Evolutionary conservation across 192 early-diverging fungal genomes (phyloP).

Genomic region (Lunasporangiospora selenospora): DNA sequence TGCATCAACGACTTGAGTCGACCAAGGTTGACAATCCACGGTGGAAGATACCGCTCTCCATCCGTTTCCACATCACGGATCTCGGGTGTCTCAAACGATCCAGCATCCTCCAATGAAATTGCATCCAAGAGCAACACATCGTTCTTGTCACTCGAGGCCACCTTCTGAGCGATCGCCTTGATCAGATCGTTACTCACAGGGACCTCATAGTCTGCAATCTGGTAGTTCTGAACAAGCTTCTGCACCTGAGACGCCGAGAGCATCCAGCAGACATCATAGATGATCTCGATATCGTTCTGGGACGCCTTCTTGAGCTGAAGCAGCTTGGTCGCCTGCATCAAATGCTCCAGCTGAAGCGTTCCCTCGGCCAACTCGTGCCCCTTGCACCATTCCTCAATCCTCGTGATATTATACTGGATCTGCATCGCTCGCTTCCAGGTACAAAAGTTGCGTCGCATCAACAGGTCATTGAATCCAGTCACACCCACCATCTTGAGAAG

Average conservation of each 20-base stretch:
- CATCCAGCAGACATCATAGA: slow-evolving; percentile 98
- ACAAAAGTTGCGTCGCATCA: slow-evolving; percentile 99
- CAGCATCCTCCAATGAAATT: slow-evolving; percentile 66
- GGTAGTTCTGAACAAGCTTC: slow-evolving; percentile 95
- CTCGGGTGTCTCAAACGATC: slow-evolving; percentile 64
- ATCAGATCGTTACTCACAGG: slow-evolving; percentile 85
- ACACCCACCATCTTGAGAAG: slow-evolving; percentile 96
- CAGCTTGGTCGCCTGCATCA: slow-evolving; percentile 97
- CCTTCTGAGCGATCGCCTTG: slow-evolving; percentile 86
- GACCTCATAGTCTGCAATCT: slow-evolving; percentile 95
- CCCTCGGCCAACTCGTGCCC: slow-evolving; percentile 92
- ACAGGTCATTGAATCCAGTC: slow-evolving; percentile 95
- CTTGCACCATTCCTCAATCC: slow-evolving; percentile 99
- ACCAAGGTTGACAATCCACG: slow-evolving; percentile 42
- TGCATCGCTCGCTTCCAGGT: slow-evolving; percentile 99
- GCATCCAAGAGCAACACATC: slow-evolving; percentile 92
- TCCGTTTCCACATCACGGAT: slow-evolving; percentile 49
- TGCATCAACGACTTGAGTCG: slow-evolving; percentile 47
- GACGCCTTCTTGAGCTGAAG: slow-evolving; percentile 93
- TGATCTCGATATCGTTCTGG: slow-evolving; percentile 90
- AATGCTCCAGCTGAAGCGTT: slow-evolving; percentile 88
- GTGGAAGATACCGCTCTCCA: slow-evolving; percentile 56
- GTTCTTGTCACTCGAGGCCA: slow-evolving; percentile 86
- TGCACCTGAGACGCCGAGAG: slow-evolving; percentile 97
- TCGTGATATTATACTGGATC: slow-evolving; percentile 98